These are phyloP conservation scores for Amorphotheca resinae DNA, from an alignment of 495 filamentous ascomycete genomes.

Conservation along the genomic window DNA sequence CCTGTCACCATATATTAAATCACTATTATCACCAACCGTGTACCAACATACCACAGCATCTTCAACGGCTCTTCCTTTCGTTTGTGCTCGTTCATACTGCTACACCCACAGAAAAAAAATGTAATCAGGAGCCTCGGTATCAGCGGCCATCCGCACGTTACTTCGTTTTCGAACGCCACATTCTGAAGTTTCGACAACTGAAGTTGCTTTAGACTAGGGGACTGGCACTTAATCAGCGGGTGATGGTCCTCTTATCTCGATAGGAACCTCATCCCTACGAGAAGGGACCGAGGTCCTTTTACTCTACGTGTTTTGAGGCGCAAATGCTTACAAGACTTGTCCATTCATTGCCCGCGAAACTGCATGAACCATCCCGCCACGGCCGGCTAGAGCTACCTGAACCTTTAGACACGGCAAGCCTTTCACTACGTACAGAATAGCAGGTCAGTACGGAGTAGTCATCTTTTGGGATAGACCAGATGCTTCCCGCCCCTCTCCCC, in stretches of 20 bases:
- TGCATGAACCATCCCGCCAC: background rate
- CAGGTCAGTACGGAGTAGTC: background rate
- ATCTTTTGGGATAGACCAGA: background rate
- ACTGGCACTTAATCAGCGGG: background rate
- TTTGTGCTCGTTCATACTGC: conserved; percentile 2
- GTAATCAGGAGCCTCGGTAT: conserved; percentile 1
- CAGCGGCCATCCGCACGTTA: conserved; percentile 5
- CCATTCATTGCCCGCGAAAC: background rate
- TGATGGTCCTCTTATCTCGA: background rate
- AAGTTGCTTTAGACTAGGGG: background rate
- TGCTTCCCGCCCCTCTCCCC: background rate
- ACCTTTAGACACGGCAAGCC: background rate
- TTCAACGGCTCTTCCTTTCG: background rate
- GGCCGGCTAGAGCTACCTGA: background rate
- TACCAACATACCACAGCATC: too few species aligned
- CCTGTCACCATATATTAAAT: too few species aligned
- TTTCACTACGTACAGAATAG: background rate
- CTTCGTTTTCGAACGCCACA: conserved; percentile 3
- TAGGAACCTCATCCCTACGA: background rate
- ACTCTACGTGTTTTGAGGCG: background rate
- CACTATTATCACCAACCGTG: too few species aligned
- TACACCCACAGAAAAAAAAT: background rate
- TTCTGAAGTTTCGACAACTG: background rate
- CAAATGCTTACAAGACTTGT: background rate
- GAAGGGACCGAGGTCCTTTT: background rate